These are phyloP conservation scores for Sugiyamaella japonica DNA, from an alignment of 1,139 yeast genomes.

Conservation along the genomic window DNA sequence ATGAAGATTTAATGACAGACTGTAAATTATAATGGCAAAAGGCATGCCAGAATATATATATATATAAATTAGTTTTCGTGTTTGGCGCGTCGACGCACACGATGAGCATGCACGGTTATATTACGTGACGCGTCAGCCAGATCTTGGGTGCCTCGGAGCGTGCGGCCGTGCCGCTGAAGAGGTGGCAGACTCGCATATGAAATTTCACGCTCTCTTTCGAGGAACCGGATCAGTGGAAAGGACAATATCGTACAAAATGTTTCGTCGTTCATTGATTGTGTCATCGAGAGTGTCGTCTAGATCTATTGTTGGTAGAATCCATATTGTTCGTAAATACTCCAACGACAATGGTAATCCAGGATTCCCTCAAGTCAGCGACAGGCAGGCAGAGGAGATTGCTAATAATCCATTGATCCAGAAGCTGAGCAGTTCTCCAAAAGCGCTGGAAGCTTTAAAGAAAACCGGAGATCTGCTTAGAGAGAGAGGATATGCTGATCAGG, in stretches of 20 bases:
- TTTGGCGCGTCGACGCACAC: not conserved
- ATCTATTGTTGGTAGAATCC: not conserved
- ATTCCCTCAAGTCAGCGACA: constrained; percentile 13
- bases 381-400: constrained; percentile 23
- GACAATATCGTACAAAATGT: not conserved
- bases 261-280: constrained; percentile 3
- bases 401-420: constrained; percentile 25
- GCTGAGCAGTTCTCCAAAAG: constrained; percentile 23
- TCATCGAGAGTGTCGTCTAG: constrained; percentile 4
- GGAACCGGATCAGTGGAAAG: not conserved
- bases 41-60: not conserved
- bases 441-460: constrained; percentile 27
- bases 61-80: not conserved
- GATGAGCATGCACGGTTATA: not conserved
- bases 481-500: constrained; percentile 24
- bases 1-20: not conserved
- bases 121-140: not conserved
- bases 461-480: constrained; percentile 27
- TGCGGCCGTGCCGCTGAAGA: not conserved
- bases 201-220: not conserved
- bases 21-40: not conserved
- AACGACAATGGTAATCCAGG: not conserved
- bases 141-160: no score
- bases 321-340: constrained; percentile 5
- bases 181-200: not conserved